A percentile compares a stretch with the other conserved stretches of the same genome.
These are phyloP conservation scores for Serendipita sp. DNA, from an alignment of 768 basidiomycete genomes.

Conservation along the genomic window DNA sequence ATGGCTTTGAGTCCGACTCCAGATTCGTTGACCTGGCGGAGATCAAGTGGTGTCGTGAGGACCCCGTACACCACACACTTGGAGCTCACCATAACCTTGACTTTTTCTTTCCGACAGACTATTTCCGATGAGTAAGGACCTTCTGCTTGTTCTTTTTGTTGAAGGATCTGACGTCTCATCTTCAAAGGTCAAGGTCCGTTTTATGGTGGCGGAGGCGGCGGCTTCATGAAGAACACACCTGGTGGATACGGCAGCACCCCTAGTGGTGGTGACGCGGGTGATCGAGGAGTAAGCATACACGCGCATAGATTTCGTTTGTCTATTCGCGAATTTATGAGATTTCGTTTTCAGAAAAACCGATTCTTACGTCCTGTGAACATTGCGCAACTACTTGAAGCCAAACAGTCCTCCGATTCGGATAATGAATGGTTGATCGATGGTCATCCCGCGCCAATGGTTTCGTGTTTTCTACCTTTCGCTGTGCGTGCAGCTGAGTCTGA, in stretches of 20 bases:
- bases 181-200: conserved; percentile 2
- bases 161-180: neutral
- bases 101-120: neutral
- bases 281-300: neutral
- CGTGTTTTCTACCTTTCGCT: conserved; percentile 3
- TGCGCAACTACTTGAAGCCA: conserved; percentile 56
- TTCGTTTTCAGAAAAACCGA: conserved; percentile 17
- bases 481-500: conserved; percentile 9
- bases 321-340: no score
- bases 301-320: no score
- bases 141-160: neutral
- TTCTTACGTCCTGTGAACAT: conserved; percentile 63
- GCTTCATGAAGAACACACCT: neutral
- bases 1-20: neutral
- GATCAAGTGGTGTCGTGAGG: neutral
- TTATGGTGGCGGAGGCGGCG: neutral
- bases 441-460: conserved; percentile 40
- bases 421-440: conserved; percentile 80
- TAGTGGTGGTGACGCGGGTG: neutral
- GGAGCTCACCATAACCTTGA: neutral
- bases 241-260: neutral
- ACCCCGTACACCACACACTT: neutral
- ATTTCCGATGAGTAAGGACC: neutral
- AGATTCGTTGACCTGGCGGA: neutral
- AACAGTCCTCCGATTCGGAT: conserved; percentile 65